A percentile compares a stretch with the other conserved stretches of the same genome.
Conservation (phyloP, 306 rosid species). For the Glycine soja region DNA sequence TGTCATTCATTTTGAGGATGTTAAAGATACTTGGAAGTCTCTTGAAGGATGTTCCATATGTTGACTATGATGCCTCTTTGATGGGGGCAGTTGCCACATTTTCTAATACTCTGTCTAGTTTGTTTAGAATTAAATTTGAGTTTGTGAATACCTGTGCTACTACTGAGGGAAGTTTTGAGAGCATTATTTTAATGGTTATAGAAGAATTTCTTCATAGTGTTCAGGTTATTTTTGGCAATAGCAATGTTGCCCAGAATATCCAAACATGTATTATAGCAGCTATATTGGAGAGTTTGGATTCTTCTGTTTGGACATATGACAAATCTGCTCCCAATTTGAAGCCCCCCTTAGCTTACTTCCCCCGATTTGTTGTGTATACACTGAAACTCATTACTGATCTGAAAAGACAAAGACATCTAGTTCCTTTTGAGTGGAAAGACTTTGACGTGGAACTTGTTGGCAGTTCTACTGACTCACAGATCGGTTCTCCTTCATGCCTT, state of each 20-base stretch:
- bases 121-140: constrained; percentile 83
- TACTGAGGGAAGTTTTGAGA: constrained; percentile 80
- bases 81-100: constrained; percentile 76
- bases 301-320: constrained; percentile 85
- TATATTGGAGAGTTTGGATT: constrained; percentile 75
- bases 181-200: constrained; percentile 63
- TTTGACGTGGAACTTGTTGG: constrained; percentile 55
- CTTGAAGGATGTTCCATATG: constrained; percentile 71
- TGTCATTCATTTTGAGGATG: constrained; percentile 73
- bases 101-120: constrained; percentile 70
- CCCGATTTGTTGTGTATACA: constrained; percentile 63
- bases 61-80: constrained; percentile 77
- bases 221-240: constrained; percentile 72
- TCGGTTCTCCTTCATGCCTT: constrained; percentile 62
- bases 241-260: constrained; percentile 72
- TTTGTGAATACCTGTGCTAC: constrained; percentile 65
- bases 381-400: constrained; percentile 74
- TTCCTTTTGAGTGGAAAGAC: constrained; percentile 65
- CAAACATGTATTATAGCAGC: constrained; percentile 85
- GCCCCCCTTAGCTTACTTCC: constrained; percentile 82
- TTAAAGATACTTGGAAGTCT: constrained; percentile 77
- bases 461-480: constrained; percentile 50
- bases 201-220: constrained; percentile 87
- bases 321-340: constrained; percentile 64
- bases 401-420: constrained; percentile 65